phyloP scores from a whole-genome alignment of 257 asterid genomes.

The Fraxinus cuspidata region DNA sequence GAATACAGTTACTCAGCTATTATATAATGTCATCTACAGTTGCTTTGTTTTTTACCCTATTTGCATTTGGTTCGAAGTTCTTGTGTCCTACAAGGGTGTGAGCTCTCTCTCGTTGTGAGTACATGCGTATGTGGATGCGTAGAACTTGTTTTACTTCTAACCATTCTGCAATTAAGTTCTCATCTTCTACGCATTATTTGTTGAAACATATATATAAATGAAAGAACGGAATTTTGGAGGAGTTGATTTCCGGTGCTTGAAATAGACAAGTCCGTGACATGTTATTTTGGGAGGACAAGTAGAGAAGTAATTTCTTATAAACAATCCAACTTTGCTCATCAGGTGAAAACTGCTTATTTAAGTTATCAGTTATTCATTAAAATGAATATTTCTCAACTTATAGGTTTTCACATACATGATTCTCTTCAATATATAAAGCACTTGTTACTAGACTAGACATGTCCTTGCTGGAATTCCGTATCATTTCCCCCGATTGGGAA shows the following conservation, averaged over 20 bases:
- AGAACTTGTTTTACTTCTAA: neutral
- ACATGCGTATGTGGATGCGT: neutral
- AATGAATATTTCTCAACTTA: too few species aligned
- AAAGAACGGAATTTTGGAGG: neutral
- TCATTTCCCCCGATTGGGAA: conserved; percentile 37
- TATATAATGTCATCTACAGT: conserved; percentile 33
- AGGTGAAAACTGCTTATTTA: too few species aligned
- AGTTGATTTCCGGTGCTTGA: neutral
- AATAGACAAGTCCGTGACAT: too few species aligned
- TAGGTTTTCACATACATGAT: conserved; percentile 1
- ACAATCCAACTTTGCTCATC: too few species aligned
- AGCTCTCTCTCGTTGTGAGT: neutral
- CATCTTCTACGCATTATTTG: neutral
- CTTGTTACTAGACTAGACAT: neutral
- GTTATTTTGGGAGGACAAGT: too few species aligned
- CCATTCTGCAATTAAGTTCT: neutral
- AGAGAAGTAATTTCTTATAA: too few species aligned
- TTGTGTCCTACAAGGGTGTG: neutral
- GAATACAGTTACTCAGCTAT: conserved; percentile 74
- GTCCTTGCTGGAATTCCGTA: conserved; percentile 48
- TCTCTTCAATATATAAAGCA: neutral
- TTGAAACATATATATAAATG: neutral
- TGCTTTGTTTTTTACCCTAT: neutral
- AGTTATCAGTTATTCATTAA: neutral
- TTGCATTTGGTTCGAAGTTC: neutral